phyloP scores from a whole-genome alignment of 2,329 filamentous ascomycete species.

The Beauveria bassiana region DNA sequence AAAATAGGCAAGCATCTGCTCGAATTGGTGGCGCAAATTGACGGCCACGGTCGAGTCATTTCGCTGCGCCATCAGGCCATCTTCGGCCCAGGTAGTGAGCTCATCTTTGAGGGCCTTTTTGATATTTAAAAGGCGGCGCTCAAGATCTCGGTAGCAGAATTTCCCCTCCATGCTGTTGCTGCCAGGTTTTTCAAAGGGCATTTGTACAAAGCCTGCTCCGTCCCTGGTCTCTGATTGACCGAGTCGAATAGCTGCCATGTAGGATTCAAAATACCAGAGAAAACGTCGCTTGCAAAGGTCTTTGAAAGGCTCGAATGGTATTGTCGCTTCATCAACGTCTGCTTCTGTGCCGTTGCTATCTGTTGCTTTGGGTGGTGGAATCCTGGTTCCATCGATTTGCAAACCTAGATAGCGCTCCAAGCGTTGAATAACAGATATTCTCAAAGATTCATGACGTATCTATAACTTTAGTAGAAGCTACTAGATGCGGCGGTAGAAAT shows the following conservation, averaged over 20 bases:
- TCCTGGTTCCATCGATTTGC: constrained; percentile 38
- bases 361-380: constrained; percentile 17
- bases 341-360: constrained; percentile 38
- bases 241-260: constrained; percentile 62
- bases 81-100: constrained; percentile 58
- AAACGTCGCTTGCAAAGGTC: constrained; percentile 88
- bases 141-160: constrained; percentile 73
- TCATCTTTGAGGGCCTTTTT: constrained; percentile 66
- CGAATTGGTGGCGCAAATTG: constrained; percentile 76
- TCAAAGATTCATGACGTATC: constrained; percentile 86
- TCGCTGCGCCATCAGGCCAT: constrained; percentile 55
- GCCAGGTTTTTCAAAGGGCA: constrained; percentile 71
- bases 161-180: constrained; percentile 79
- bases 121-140: constrained; percentile 59
- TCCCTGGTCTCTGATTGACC: constrained; percentile 57
- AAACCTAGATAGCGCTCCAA: constrained; percentile 74
- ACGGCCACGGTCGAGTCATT: constrained; percentile 70
- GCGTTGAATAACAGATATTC: constrained; percentile 77
- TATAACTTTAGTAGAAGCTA: constrained; percentile 28
- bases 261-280: constrained; percentile 92
- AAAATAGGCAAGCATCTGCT: constrained; percentile 71
- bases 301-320: constrained; percentile 76
- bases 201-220: constrained; percentile 59
- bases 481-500: background rate
- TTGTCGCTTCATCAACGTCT: constrained; percentile 37